Evolutionary conservation across 108 stramenopile genomes (phyloP), one percentile per base, ranked within the genome.

Genomic region (Stephanodiscus minutulus): DNA sequence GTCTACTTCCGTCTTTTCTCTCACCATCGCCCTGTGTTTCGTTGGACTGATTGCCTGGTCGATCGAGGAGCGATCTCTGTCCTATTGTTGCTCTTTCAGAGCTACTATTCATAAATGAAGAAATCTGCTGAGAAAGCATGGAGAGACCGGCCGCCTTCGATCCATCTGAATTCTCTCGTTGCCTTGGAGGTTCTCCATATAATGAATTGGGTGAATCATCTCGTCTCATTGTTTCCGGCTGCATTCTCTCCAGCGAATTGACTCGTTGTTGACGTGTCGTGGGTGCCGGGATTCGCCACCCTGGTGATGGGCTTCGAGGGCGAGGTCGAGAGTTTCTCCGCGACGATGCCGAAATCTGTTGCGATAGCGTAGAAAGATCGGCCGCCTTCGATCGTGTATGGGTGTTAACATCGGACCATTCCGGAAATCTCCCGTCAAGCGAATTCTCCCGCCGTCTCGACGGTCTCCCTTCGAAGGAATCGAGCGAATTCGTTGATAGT

Each of bases 311-410:
- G n/a, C 59, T 60, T 41, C 59, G 59, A 11, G 35, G 31, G 3
- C 59, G 59, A 60, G 59, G 36, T 18, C 43, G 11, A 44, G 43
- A 33, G 43, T 35, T 18, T 10, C 59, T 13, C 29, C 59, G 35
- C 35, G 39, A 21, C 35, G 36, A 18, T 36, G 57, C 11, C 12
- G 57, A 58, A 58, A 58, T 37, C 57, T 58, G 57, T 36, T 37
- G 29, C 18, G 57, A 58, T 13, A 58, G 57, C 57, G 36, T 58
- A 33, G 57, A 33, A 8, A 58, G 57, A 58, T 36, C 18, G 1
- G 29, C 35, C 36, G 57, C 57, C 33, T 58, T 58, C 18, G 57
- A 58, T 37, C 57, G 57, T n/a, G 35, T 58, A 20, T 58, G 57
- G 35, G 33, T 36, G 36, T 58, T 58, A 10, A 58, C 12, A 20